phyloP scores from a whole-genome alignment of 2,329 filamentous ascomycete species.

The Nigrospora sphaerica region DNA sequence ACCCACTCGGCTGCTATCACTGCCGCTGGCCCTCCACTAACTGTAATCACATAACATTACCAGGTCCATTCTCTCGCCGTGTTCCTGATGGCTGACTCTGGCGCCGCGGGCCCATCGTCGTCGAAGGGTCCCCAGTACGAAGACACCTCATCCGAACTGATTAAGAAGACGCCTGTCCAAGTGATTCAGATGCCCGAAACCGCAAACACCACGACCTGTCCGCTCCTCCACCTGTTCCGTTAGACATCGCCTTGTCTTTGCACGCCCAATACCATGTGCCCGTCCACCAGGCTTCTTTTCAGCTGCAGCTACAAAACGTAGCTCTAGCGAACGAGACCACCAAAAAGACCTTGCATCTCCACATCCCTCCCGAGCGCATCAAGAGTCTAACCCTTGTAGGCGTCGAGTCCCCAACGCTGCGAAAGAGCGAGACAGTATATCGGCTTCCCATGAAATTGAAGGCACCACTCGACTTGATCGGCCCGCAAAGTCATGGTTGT shows the following conservation, averaged over 20 bases:
- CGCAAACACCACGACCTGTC: no score
- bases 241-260: no score
- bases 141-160: no score
- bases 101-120: no score
- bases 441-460: neutral
- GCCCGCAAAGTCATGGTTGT: neutral
- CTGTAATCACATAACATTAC: neutral
- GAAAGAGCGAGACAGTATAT: neutral
- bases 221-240: no score
- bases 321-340: neutral
- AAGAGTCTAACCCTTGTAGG: neutral
- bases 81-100: no score
- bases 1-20: neutral
- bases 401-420: neutral
- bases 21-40: neutral
- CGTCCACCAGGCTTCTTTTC: neutral
- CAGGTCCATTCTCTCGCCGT: neutral
- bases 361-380: neutral
- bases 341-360: neutral
- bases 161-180: no score
- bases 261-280: no score
- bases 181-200: no score
- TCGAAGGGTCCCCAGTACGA: no score
- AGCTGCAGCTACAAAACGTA: neutral
- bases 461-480: neutral